phyloP scores from a whole-genome alignment of 2,329 filamentous ascomycete genomes.

The Scedosporium apiospermum region DNA sequence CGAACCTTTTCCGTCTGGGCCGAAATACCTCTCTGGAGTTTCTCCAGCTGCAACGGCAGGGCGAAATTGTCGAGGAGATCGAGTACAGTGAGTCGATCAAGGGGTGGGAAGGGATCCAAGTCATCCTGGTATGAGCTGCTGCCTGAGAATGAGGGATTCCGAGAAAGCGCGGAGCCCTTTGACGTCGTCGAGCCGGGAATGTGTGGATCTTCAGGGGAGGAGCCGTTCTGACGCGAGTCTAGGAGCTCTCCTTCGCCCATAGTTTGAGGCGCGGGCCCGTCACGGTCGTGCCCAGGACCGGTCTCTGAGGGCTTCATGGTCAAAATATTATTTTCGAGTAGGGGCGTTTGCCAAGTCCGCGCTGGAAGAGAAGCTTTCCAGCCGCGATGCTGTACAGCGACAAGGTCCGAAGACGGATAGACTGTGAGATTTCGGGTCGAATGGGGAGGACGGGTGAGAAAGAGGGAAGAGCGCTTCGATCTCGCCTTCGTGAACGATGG shows the following conservation, averaged over 20 bases:
- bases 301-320: too few species aligned
- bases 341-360: too few species aligned
- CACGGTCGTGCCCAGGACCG: too few species aligned
- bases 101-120: slow-evolving; percentile 75
- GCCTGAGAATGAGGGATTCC: slow-evolving; percentile 72
- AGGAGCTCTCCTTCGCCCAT: background rate
- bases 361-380: too few species aligned
- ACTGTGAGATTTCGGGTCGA: too few species aligned
- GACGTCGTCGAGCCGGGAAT: slow-evolving; percentile 35
- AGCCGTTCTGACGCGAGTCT: background rate
- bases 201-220: slow-evolving; percentile 38
- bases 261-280: background rate
- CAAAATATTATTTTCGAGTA: too few species aligned
- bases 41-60: slow-evolving; percentile 81
- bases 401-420: too few species aligned
- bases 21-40: slow-evolving; percentile 73
- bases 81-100: slow-evolving; percentile 84
- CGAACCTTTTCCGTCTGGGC: slow-evolving; percentile 79
- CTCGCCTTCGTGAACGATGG: too few species aligned
- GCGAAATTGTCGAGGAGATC: slow-evolving; percentile 93
- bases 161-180: slow-evolving; percentile 53
- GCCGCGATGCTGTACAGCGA: too few species aligned
- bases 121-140: slow-evolving; percentile 82
- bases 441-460: too few species aligned
- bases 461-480: too few species aligned